phyloP scores from a whole-genome alignment of 371 early-diverging fungal species.

The Capillidium rhysosporum region DNA sequence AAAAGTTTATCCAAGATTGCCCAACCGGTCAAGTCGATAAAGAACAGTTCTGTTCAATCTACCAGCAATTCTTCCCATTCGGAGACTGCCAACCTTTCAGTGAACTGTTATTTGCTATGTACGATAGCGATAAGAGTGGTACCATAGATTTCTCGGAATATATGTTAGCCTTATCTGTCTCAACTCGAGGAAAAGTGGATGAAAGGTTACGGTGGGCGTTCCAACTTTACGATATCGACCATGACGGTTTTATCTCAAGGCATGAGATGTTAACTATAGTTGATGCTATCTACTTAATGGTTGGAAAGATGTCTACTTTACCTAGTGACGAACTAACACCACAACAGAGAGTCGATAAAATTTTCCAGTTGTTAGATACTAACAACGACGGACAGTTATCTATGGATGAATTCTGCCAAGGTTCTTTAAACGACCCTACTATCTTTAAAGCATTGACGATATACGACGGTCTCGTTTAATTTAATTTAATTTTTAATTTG shows the following conservation, averaged over 20 bases:
- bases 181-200: constrained; percentile 63
- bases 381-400: constrained; percentile 56
- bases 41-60: constrained; percentile 73
- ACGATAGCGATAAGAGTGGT: constrained; percentile 74
- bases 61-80: constrained; percentile 91
- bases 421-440: constrained; percentile 69
- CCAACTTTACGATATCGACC: constrained; percentile 79
- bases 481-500: background rate
- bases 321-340: constrained; percentile 88
- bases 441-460: constrained; percentile 74
- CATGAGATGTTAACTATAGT: constrained; percentile 82
- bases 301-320: constrained; percentile 72
- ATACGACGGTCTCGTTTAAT: constrained; percentile 63
- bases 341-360: constrained; percentile 75
- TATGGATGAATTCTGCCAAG: constrained; percentile 74
- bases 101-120: constrained; percentile 72
- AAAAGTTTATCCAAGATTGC: constrained; percentile 81
- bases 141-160: constrained; percentile 83
- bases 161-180: constrained; percentile 62
- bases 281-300: constrained; percentile 85
- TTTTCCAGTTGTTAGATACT: constrained; percentile 76
- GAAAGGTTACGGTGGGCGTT: constrained; percentile 65
- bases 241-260: constrained; percentile 68
- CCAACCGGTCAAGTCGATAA: constrained; percentile 67
- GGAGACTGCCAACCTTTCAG: constrained; percentile 80